A percentile compares a stretch with the other conserved stretches of the same genome.
These are phyloP conservation scores for Tulasnella sp. DNA, from an alignment of 768 basidiomycete genomes.

Conservation along the genomic window DNA sequence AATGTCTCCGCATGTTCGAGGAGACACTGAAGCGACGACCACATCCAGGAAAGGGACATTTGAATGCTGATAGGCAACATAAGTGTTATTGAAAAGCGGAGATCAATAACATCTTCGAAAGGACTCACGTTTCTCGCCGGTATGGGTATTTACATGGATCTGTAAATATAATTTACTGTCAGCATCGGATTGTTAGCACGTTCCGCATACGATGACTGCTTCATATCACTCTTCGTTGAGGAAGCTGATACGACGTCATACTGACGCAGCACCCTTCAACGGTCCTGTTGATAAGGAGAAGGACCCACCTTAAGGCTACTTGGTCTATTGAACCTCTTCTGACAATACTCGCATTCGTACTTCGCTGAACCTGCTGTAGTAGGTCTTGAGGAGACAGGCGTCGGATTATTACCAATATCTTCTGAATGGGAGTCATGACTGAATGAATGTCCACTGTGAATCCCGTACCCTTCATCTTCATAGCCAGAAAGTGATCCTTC, in stretches of 20 bases:
- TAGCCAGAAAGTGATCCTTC: no score
- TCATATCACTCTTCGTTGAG: no score
- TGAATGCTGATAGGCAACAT: slow-evolving; percentile 12
- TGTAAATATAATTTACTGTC: not conserved
- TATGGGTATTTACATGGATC: slow-evolving; percentile 18
- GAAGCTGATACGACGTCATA: not conserved
- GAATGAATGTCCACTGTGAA: no score
- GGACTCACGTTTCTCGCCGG: slow-evolving; percentile 16
- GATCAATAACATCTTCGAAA: not conserved
- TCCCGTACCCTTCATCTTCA: no score
- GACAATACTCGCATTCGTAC: slow-evolving; percentile 18
- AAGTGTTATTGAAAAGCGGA: not conserved
- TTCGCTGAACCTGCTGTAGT: not conserved
- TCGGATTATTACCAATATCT: no score
- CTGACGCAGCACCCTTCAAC: not conserved
- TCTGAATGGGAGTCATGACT: no score
- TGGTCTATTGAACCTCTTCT: slow-evolving; percentile 20
- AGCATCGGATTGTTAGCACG: not conserved
- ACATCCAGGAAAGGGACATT: slow-evolving; percentile 17
- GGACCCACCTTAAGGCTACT: slow-evolving; percentile 19
- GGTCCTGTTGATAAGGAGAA: not conserved
- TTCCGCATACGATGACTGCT: not conserved
- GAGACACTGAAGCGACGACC: slow-evolving; percentile 18
- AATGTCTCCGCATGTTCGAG: slow-evolving; percentile 20
- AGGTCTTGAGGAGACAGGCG: no score